Evolutionary conservation across 192 early-diverging fungal species (phyloP).

Genomic region (Coemansia sp.): DNA sequence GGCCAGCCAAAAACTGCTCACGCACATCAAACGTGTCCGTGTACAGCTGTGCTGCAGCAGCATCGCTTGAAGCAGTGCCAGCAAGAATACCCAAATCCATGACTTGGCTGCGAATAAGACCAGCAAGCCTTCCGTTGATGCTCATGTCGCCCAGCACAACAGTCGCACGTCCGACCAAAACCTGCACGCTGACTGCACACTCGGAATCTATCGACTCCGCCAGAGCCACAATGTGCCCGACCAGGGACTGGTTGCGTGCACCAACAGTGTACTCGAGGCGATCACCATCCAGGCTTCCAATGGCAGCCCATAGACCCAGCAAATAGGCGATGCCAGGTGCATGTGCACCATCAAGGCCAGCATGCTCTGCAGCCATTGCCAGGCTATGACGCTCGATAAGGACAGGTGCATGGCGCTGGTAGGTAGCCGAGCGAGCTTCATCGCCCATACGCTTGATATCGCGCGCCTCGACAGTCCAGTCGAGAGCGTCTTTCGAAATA

Average conservation of each 20-base stretch:
- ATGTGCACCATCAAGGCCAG: conserved; percentile 10
- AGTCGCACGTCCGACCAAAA: background rate
- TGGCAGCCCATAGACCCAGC: conserved; percentile 24
- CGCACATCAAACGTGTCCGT: conserved; percentile 22
- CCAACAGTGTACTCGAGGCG: conserved; percentile 7
- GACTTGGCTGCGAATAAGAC: background rate
- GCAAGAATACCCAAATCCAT: background rate
- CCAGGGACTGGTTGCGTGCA: conserved; percentile 6
- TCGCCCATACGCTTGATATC: conserved; percentile 28
- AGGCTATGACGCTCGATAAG: conserved; percentile 19
- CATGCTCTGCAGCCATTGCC: conserved; percentile 1
- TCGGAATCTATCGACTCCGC: background rate
- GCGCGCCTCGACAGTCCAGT: conserved; percentile 43
- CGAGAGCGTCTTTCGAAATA: conserved; percentile 7
- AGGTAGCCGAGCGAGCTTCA: conserved; percentile 26
- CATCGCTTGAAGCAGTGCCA: background rate
- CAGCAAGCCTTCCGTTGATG: background rate
- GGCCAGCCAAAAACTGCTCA: conserved; percentile 43
- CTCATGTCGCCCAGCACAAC: background rate
- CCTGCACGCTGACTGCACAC: background rate
- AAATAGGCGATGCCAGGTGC: conserved; percentile 26
- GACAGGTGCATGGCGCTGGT: conserved; percentile 31
- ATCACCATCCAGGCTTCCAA: background rate
- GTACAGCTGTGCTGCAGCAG: background rate
- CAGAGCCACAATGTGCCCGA: conserved; percentile 14